A percentile compares a stretch with the other conserved stretches of the same genome.
These are phyloP conservation scores for Lyophyllum atratum DNA, from an alignment of 768 basidiomycete genomes.

Conservation along the genomic window DNA sequence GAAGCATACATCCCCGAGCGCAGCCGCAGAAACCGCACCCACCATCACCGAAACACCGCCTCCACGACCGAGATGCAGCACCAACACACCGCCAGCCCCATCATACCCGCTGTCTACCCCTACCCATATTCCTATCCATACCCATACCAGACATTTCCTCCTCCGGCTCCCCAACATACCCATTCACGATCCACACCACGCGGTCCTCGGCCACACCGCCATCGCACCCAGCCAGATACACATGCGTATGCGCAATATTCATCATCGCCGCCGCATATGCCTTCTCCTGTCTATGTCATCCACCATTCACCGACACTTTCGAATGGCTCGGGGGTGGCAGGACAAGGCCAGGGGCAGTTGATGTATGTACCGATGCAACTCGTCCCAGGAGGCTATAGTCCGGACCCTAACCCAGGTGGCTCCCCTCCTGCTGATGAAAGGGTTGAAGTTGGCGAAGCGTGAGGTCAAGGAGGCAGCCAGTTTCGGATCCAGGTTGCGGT, in stretches of 20 bases:
- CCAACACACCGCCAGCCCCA: constrained; percentile 16
- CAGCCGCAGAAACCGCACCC: constrained; percentile 11
- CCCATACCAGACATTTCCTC: constrained; percentile 22
- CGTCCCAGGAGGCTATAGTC: constrained; percentile 13
- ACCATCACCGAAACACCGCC: constrained; percentile 14
- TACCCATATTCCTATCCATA: constrained; percentile 32
- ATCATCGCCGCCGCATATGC: constrained; percentile 22
- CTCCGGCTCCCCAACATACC: constrained; percentile 10
- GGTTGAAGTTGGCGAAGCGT: neutral
- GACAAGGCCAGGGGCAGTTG: constrained; percentile 8
- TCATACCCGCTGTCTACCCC: constrained; percentile 33
- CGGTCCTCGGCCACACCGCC: constrained; percentile 22
- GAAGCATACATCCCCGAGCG: neutral
- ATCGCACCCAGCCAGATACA: constrained; percentile 25
- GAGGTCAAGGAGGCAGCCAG: neutral
- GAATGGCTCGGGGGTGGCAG: constrained; percentile 8
- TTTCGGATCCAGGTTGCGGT: no score
- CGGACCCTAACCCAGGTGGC: neutral
- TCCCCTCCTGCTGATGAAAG: constrained; percentile 10
- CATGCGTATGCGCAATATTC: constrained; percentile 33
- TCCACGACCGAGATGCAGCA: constrained; percentile 13
- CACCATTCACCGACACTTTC: constrained; percentile 17
- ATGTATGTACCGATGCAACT: constrained; percentile 21
- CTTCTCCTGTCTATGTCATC: constrained; percentile 28
- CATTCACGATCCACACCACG: constrained; percentile 19